Conservation (phyloP, 306 rosid genomes). For the Glycine latifolia region DNA sequence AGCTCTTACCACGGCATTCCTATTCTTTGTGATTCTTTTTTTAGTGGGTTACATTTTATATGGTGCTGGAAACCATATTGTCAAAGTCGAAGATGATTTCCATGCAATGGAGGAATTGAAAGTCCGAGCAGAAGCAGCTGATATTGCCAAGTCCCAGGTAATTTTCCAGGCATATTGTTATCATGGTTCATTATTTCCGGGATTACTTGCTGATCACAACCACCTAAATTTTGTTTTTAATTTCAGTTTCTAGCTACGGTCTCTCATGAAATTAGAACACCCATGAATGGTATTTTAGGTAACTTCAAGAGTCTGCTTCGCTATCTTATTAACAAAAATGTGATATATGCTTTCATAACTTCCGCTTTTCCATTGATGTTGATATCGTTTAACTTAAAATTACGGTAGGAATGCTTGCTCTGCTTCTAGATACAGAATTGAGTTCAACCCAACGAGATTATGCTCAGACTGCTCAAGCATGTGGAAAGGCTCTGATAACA, state of each 20-base stretch:
- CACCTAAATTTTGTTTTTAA: conserved; percentile 1
- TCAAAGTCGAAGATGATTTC: conserved; percentile 92
- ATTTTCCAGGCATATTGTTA: conserved; percentile 36
- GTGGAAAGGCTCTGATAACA: conserved; percentile 91
- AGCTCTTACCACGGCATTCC: conserved; percentile 69
- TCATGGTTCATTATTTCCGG: conserved; percentile 36
- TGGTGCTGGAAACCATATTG: conserved; percentile 87
- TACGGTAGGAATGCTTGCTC: conserved; percentile 85
- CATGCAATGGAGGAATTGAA: conserved; percentile 71
- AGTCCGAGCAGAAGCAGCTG: conserved; percentile 89
- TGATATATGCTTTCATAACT: not conserved
- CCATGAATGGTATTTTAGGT: conserved; percentile 96
- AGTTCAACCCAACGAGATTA: conserved; percentile 91
- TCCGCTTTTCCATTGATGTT: conserved; percentile 17
- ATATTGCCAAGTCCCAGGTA: conserved; percentile 94
- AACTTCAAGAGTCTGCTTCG: conserved; percentile 33
- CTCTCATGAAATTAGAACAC: conserved; percentile 95
- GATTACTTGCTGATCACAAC: not conserved
- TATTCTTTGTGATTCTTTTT: conserved; percentile 77
- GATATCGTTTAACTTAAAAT: conserved; percentile 26
- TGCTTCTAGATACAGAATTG: conserved; percentile 88
- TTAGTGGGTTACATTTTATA: conserved; percentile 86
- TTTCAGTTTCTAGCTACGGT: conserved; percentile 90
- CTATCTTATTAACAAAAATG: conserved; percentile 19
- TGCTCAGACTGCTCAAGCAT: conserved; percentile 90